Evolutionary conservation across 2,329 filamentous ascomycete species (phyloP), one percentile per base, ranked within the genome.

Genomic region (Ceratocystis cacaofunesta): DNA sequence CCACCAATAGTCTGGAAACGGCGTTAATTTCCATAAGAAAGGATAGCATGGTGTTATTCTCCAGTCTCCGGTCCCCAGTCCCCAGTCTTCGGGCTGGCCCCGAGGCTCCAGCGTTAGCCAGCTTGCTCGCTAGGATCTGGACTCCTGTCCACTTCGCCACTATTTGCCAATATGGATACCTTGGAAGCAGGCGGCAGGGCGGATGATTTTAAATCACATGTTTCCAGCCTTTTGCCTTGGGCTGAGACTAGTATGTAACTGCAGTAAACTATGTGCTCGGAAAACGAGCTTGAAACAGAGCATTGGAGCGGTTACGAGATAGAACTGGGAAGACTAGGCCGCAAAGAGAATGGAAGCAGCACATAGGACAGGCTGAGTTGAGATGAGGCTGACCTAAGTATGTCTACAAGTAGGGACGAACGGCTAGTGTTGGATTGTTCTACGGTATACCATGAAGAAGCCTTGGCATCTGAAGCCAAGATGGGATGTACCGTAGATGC

Each of bases 391-490:
- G 22, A 30, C 4, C 17, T 5, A n/a, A 22, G 22, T 25, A 6
- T 57, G 15, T 15, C 19, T 10, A 5, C 22, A 57, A 57, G 52
- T 5, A 30, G 12, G 22, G 28, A 30, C 30, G 30, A 57, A 57
- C 52, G 25, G 1, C 22, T 3, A 57, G 10, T 8, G 8, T 30
- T 32, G 52, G 19, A 57, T 30, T 36, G 52, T 57, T n/a, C 19
- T 57, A 57, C 52, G 15, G 52, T 1, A 32, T 19, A 4, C 3
- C 32, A 32, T 57, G 19, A 8, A n/a, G 17, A n/a, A 22, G 46
- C 46, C 52, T 57, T 57, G 52, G 52, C 52, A 57, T 57, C 52
- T 57, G 22, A 50, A 50, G 46, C 46, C 46, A 50, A 50, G 46
- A 50, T 57, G 22, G 22, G 6, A 22, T 22, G 52, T 57, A 30